phyloP scores from a whole-genome alignment of 169 alveolate genomes.

The Condylostoma magnum region DNA sequence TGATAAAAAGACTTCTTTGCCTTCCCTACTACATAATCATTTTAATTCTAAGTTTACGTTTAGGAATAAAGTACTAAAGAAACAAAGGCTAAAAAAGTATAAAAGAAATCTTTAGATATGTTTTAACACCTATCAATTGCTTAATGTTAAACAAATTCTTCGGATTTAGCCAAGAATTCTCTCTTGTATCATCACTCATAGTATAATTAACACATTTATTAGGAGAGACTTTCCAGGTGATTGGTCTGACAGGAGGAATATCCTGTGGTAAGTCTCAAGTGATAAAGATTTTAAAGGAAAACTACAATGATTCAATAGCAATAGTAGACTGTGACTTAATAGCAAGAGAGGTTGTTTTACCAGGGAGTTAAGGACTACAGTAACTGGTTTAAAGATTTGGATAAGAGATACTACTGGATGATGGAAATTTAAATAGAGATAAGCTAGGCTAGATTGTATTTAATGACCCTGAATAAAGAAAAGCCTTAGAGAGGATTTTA shows the following conservation, averaged over 20 bases:
- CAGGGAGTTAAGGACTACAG: slow-evolving; percentile 48
- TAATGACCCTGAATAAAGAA: slow-evolving; percentile 45
- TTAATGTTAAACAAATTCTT: too few relatives aligned
- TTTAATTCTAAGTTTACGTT: too few relatives aligned
- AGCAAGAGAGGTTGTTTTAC: slow-evolving; percentile 50
- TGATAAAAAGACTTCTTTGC: too few relatives aligned
- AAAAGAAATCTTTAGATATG: too few relatives aligned
- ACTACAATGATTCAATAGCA: slow-evolving; percentile 30
- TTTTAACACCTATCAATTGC: too few relatives aligned
- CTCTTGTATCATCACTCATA: too few relatives aligned
- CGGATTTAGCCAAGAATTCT: too few relatives aligned
- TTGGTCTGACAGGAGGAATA: slow-evolving; percentile 67
- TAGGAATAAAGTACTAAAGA: too few relatives aligned
- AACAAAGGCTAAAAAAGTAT: too few relatives aligned
- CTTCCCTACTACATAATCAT: too few relatives aligned
- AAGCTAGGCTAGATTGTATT: slow-evolving; percentile 63
- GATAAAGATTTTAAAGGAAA: slow-evolving; percentile 18
- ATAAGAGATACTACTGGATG: slow-evolving; percentile 35
- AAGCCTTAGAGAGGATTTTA: slow-evolving; percentile 53
- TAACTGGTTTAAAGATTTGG: slow-evolving; percentile 64
- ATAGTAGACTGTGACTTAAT: slow-evolving; percentile 62
- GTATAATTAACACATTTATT: too few relatives aligned
- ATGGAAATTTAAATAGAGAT: slow-evolving; percentile 59
- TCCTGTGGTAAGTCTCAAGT: slow-evolving; percentile 62
- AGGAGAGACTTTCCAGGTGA: slow-evolving; percentile 13